Conservation (phyloP, 1,139 yeast species). For the Groenewaldozyma auringiensis region DNA sequence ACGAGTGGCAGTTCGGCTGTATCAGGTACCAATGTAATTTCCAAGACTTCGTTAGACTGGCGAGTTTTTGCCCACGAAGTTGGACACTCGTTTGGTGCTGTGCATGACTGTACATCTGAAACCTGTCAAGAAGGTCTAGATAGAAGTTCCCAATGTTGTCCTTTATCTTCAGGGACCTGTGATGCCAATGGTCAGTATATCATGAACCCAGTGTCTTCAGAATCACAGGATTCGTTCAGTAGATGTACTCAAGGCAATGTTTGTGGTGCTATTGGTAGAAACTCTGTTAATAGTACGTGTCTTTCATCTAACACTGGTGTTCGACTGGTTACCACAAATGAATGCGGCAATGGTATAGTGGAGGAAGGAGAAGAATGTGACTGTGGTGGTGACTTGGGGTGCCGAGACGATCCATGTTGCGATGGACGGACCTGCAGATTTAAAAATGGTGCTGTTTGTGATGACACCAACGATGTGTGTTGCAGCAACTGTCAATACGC, state of each 20-base stretch:
- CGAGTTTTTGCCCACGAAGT: constrained; percentile 36
- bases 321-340: constrained; percentile 27
- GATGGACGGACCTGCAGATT: constrained; percentile 34
- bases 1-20: constrained; percentile 21
- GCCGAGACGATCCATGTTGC: constrained; percentile 31
- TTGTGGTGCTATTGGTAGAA: constrained; percentile 28
- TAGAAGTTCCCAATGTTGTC: constrained; percentile 32
- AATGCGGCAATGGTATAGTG: constrained; percentile 36
- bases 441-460: constrained; percentile 31
- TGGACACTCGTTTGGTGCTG: constrained; percentile 39
- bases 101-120: constrained; percentile 34
- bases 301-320: constrained; percentile 31
- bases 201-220: constrained; percentile 34
- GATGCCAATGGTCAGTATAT: constrained; percentile 31
- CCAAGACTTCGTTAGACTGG: constrained; percentile 32
- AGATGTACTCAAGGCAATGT: constrained; percentile 34
- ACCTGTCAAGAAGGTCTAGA: constrained; percentile 30
- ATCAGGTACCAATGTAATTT: constrained; percentile 33
- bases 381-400: constrained; percentile 35
- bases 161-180: constrained; percentile 26
- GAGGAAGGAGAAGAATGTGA: constrained; percentile 38
- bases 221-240: constrained; percentile 28
- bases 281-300: constrained; percentile 30
- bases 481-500: constrained; percentile 31
- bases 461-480: constrained; percentile 32